Percentiles rank a stretch among this genome's conserved stretches.
Evolutionary conservation across 768 basidiomycete species (phyloP).

Genomic region (Lentinula lateritia): DNA sequence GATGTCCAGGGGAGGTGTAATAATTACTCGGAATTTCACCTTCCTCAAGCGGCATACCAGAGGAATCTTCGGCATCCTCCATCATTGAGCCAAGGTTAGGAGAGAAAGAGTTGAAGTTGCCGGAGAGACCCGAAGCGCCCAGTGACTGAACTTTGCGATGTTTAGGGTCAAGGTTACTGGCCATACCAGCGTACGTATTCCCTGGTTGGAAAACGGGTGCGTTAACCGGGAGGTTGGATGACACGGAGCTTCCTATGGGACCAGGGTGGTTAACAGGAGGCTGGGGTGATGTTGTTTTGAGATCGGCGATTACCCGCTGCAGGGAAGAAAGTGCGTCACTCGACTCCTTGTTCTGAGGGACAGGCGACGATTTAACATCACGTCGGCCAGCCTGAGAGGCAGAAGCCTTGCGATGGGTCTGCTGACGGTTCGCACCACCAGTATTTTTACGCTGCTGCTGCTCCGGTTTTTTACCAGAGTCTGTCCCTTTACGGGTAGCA

Average conservation of each 20-base stretch:
- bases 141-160: slow-evolving; percentile 82
- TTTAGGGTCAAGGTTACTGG: slow-evolving; percentile 44
- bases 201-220: slow-evolving; percentile 76
- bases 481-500: slow-evolving; percentile 52
- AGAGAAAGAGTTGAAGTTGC: slow-evolving; percentile 65
- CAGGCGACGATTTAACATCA: slow-evolving; percentile 38
- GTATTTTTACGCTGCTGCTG: slow-evolving; percentile 44
- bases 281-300: slow-evolving; percentile 78
- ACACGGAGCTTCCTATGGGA: slow-evolving; percentile 37
- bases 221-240: slow-evolving; percentile 55
- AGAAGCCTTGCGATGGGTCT: slow-evolving; percentile 53
- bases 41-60: slow-evolving; percentile 53
- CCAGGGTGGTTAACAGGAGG: slow-evolving; percentile 34
- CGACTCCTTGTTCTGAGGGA: slow-evolving; percentile 52
- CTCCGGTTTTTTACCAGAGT: slow-evolving; percentile 51
- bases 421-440: slow-evolving; percentile 35
- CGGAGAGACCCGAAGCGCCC: slow-evolving; percentile 50
- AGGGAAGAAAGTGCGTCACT: slow-evolving; percentile 83
- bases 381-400: slow-evolving; percentile 46
- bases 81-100: slow-evolving; percentile 81
- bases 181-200: slow-evolving; percentile 46
- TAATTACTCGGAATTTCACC: slow-evolving; percentile 69
- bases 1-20: slow-evolving; percentile 51
- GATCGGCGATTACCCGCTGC: slow-evolving; percentile 89
- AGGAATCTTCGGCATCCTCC: slow-evolving; percentile 71